phyloP scores from a whole-genome alignment of 352 stramenopile genomes.

The Phytophthora boehmeriae region DNA sequence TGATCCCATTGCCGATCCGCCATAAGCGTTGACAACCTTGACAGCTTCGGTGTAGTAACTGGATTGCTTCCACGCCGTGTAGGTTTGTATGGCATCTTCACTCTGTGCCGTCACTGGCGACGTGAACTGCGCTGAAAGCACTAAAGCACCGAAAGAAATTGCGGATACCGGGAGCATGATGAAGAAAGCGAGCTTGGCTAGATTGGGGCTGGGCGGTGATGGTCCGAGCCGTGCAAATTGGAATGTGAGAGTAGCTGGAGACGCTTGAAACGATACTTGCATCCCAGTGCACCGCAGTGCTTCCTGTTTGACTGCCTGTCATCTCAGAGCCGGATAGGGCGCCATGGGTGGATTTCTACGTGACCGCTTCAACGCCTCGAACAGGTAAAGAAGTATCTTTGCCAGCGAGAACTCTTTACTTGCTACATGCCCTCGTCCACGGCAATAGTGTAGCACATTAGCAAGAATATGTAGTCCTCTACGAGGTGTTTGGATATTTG shows the following conservation, averaged over 20 bases:
- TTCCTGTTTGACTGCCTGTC: background rate
- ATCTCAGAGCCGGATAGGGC: constrained; percentile 19
- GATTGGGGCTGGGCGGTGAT: constrained; percentile 14
- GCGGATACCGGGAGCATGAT: constrained; percentile 30
- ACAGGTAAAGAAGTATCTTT: constrained; percentile 29
- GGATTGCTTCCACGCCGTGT: constrained; percentile 44
- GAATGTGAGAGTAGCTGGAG: constrained; percentile 27
- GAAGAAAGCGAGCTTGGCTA: constrained; percentile 3
- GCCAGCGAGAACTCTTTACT: constrained; percentile 5
- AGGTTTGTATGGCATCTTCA: constrained; percentile 27
- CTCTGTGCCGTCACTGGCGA: constrained; percentile 4
- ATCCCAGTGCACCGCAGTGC: background rate
- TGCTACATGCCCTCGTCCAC: constrained; percentile 3
- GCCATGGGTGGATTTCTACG: constrained; percentile 32
- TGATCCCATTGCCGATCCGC: constrained; percentile 19
- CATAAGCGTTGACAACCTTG: constrained; percentile 31
- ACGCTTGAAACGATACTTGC: background rate
- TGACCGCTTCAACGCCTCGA: constrained; percentile 24
- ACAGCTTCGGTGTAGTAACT: constrained; percentile 41
- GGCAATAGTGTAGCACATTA: background rate
- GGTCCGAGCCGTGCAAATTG: constrained; percentile 32
- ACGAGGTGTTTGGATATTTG: constrained; percentile 22
- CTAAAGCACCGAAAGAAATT: constrained; percentile 25
- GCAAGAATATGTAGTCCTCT: constrained; percentile 21
- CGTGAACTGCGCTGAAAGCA: constrained; percentile 21